A percentile compares a stretch with the other conserved stretches of the same genome.
Evolutionary conservation across 2,329 filamentous ascomycete species (phyloP).

Genomic region (Dothiorella sarmentorum): DNA sequence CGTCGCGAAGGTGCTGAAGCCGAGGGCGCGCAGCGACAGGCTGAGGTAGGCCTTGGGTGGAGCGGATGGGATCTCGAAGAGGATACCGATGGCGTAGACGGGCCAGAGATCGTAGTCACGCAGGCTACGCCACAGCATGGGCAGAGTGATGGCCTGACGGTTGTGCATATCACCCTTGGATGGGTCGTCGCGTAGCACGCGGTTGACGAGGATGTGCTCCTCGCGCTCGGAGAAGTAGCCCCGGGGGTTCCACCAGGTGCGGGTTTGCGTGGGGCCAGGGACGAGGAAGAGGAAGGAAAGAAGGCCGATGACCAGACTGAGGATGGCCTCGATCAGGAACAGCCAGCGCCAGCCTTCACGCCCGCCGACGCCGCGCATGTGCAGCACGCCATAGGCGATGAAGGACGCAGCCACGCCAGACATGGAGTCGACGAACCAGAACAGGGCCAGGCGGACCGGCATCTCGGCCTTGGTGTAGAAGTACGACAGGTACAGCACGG

Average conservation of each 20-base stretch:
- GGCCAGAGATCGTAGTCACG: slow-evolving; percentile 56
- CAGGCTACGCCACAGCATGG: slow-evolving; percentile 49
- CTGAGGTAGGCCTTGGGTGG: slow-evolving; percentile 36
- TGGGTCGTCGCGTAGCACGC: slow-evolving; percentile 54
- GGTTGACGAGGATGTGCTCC: slow-evolving; percentile 68
- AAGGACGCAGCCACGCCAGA: slow-evolving; percentile 42
- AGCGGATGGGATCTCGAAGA: slow-evolving; percentile 33
- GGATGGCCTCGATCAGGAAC: slow-evolving; percentile 57
- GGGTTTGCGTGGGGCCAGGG: slow-evolving; percentile 57
- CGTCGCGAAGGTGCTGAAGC: slow-evolving; percentile 37
- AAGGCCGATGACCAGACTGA: slow-evolving; percentile 52
- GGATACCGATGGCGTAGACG: slow-evolving; percentile 36
- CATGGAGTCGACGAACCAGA: slow-evolving; percentile 64
- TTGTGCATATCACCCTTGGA: slow-evolving; percentile 62
- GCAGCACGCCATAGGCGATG: slow-evolving; percentile 58
- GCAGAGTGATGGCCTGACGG: slow-evolving; percentile 49
- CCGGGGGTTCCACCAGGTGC: slow-evolving; percentile 56
- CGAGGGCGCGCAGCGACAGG: slow-evolving; percentile 33
- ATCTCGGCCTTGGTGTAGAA: slow-evolving; percentile 60
- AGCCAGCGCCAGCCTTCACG: slow-evolving; percentile 61
- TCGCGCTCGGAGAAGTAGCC: slow-evolving; percentile 67
- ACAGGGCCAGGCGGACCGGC: slow-evolving; percentile 62
- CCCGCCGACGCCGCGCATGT: slow-evolving; percentile 58
- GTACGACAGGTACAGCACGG: slow-evolving; percentile 61
- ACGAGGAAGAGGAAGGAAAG: slow-evolving; percentile 50